A percentile compares a stretch with the other conserved stretches of the same genome.
These are phyloP conservation scores for Erucastrum elatum DNA, from an alignment of 345 rosid genomes.

Conservation along the genomic window DNA sequence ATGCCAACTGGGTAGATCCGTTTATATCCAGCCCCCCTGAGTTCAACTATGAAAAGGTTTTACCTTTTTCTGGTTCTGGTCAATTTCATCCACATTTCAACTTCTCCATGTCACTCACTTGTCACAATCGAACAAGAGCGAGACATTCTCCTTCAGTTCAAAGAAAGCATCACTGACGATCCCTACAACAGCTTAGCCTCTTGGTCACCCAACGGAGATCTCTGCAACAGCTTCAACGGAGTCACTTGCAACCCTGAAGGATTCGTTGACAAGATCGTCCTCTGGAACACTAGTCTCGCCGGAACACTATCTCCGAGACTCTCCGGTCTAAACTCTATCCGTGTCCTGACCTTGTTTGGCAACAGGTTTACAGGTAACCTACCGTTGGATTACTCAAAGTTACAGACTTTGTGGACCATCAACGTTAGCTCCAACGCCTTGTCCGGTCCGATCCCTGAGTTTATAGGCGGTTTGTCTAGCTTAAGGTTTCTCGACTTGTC, in stretches of 20 bases:
- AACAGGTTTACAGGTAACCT: conserved; percentile 79
- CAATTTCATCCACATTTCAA: conserved; percentile 33
- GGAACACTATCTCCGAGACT: conserved; percentile 69
- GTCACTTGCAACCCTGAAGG: conserved; percentile 73
- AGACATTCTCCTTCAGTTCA: conserved; percentile 87
- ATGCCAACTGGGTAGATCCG: conserved; percentile 74
- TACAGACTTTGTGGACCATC: conserved; percentile 82
- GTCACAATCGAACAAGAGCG: conserved; percentile 55
- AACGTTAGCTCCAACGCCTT: conserved; percentile 89
- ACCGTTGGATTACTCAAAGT: conserved; percentile 64
- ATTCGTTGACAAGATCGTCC: conserved; percentile 75
- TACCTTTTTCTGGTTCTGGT: conserved; percentile 49
- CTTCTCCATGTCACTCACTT: conserved; percentile 39
- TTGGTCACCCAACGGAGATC: conserved; percentile 63
- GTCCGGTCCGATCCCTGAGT: conserved; percentile 81
- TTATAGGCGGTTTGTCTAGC: conserved; percentile 53
- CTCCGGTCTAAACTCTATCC: conserved; percentile 67
- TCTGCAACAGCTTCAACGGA: conserved; percentile 67
- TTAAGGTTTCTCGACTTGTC: conserved; percentile 94
- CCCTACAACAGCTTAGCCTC: conserved; percentile 62
- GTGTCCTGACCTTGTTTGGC: conserved; percentile 86
- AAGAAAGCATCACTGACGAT: conserved; percentile 64
- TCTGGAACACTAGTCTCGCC: conserved; percentile 81
- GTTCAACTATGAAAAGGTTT: conserved; percentile 51
- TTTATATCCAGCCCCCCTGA: neutral